These are phyloP conservation scores for Crinitomyces ghanaensis DNA, from an alignment of 805 yeast genomes.

Conservation along the genomic window DNA sequence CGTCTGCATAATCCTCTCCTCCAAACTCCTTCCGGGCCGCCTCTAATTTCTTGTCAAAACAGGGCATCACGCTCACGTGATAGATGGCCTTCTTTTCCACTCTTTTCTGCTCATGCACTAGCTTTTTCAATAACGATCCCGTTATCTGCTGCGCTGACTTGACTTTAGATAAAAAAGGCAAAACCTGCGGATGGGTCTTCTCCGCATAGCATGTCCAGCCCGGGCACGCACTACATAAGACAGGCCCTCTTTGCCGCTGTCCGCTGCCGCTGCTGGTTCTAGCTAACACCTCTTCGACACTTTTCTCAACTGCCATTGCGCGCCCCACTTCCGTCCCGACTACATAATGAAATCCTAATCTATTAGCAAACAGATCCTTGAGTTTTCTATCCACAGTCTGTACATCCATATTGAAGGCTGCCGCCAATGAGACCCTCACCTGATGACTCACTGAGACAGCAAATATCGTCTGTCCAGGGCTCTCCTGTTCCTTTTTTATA, in stretches of 20 bases:
- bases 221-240: conserved; percentile 72
- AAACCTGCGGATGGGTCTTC: conserved; percentile 80
- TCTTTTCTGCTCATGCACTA: conserved; percentile 30
- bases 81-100: conserved; percentile 35
- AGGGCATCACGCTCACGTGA: conserved; percentile 88
- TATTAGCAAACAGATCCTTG: conserved; percentile 42
- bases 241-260: conserved; percentile 30
- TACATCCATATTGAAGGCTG: conserved; percentile 44
- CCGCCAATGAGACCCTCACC: conserved; percentile 69
- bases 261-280: conserved; percentile 7
- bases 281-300: conserved; percentile 34
- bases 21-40: conserved; percentile 72
- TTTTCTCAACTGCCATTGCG: conserved; percentile 42
- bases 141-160: conserved; percentile 93
- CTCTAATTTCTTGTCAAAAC: conserved; percentile 92
- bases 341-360: conserved; percentile 57
- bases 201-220: conserved; percentile 96
- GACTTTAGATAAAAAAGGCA: conserved; percentile 58
- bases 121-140: conserved; percentile 58
- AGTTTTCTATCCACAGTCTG: conserved; percentile 51
- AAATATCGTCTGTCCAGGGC: conserved; percentile 32
- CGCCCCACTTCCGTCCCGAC: conserved; percentile 84
- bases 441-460: conserved; percentile 81
- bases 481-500: conserved; percentile 26
- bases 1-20: conserved; percentile 39